Percentiles rank a stretch among this genome's conserved stretches.
Evolutionary conservation across 768 basidiomycete genomes (phyloP).

Genomic region (Scleroderma citrinum): DNA sequence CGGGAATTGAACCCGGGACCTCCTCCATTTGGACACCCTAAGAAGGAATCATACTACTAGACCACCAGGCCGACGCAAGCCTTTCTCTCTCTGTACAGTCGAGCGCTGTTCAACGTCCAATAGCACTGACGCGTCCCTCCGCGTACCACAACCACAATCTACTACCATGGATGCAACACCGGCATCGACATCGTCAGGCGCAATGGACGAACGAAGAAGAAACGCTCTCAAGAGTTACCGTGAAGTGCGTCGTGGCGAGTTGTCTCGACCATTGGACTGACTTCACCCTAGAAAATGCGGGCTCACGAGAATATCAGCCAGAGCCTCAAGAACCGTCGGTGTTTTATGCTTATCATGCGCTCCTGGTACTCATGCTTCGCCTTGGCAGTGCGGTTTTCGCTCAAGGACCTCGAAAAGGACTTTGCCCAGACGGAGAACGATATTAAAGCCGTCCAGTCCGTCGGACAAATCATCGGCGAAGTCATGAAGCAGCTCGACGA

Average conservation of each 20-base stretch:
- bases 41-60: conserved; percentile 53
- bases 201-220: conserved; percentile 64
- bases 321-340: conserved; percentile 84
- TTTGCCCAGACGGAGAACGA: conserved; percentile 97
- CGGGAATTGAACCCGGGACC: conserved; percentile 59
- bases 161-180: conserved; percentile 24
- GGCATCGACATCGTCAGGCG: conserved; percentile 47
- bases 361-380: not conserved
- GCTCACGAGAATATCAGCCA: conserved; percentile 84
- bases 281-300: conserved; percentile 75
- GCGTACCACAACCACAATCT: not conserved
- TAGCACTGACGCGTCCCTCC: conserved; percentile 23
- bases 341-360: not conserved
- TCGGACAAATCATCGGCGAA: conserved; percentile 98
- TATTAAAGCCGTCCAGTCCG: conserved; percentile 97
- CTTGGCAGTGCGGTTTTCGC: conserved; percentile 76
- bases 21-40: conserved; percentile 45
- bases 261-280: not conserved
- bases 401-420: conserved; percentile 84
- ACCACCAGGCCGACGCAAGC: conserved; percentile 41
- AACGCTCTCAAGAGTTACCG: conserved; percentile 75
- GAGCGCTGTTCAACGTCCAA: not conserved
- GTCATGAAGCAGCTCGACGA: conserved; percentile 98
- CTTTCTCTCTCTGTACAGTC: not conserved
- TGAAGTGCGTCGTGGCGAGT: conserved; percentile 41